Conservation (phyloP, 2,329 filamentous ascomycete genomes). For the Aspergillus sp. region DNA sequence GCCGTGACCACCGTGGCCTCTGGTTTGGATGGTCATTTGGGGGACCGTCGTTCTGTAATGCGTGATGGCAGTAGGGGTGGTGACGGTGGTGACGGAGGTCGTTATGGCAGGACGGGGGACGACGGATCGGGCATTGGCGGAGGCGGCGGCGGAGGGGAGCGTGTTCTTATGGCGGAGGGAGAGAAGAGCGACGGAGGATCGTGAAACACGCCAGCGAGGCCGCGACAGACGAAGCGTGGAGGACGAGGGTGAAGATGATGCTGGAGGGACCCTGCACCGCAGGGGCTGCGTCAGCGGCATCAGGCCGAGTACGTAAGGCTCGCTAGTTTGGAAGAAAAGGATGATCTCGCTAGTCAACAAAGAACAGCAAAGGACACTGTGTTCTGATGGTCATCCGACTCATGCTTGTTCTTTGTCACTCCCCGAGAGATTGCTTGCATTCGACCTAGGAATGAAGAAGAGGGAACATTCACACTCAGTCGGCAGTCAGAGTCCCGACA, state of each 20-base stretch:
- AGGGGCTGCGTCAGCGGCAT: conserved; percentile 37
- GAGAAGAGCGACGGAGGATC: conserved; percentile 16
- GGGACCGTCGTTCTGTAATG: conserved; percentile 1
- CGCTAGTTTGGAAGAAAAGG: neutral
- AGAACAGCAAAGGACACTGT: neutral
- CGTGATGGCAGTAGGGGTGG: conserved; percentile 18
- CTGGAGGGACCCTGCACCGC: conserved; percentile 36
- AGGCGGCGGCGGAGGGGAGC: conserved; percentile 8
- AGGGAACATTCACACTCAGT: neutral
- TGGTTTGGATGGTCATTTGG: conserved; percentile 45
- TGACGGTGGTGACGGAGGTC: conserved; percentile 23
- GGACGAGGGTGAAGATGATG: conserved; percentile 17
- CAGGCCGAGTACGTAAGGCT: conserved; percentile 11
- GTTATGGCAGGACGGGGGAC: conserved; percentile 16
- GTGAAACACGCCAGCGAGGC: conserved; percentile 22
- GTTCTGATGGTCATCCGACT: neutral
- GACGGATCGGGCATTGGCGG: conserved; percentile 14
- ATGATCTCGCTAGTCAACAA: neutral
- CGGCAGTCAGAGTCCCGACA: conserved; percentile 6
- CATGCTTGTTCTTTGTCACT: neutral
- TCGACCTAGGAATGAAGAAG: neutral
- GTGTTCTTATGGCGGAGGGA: conserved; percentile 13
- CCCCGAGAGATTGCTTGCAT: neutral
- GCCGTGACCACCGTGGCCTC: conserved; percentile 47
- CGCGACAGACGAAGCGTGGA: conserved; percentile 9